Evolutionary conservation across 2,329 filamentous ascomycete species (phyloP), one percentile per base, ranked within the genome.

Genomic region (Phialemoniopsis sp.): DNA sequence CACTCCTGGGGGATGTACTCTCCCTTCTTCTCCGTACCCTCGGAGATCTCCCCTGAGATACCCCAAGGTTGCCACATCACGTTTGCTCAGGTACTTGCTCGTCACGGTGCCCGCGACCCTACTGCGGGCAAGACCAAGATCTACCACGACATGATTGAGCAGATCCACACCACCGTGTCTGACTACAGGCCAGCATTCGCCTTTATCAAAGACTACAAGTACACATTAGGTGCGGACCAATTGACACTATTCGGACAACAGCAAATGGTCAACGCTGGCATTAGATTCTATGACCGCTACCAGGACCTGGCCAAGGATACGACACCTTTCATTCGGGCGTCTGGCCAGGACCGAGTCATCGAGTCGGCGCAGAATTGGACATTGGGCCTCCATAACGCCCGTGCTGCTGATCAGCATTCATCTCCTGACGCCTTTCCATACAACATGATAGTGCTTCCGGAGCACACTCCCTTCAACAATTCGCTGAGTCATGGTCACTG

Each of bases 1-100:
- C 84, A 80, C 48, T 74, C 70, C 40, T 95, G 89, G 88, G 90
- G 89, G 40, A 89, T 91, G 58, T 95, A 95, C 60, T 85, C 88
- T 14, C 87, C 89, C 3, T 94, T 81, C 64, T 95, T 87, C 62
- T 75, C 82, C 1, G 82, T 90, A 0, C 74, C 81, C 7, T 89
- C 85, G 2, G 68, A 77, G 3, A 77, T 88, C 37, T 67, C 78
- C 13, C 51, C 71, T 7, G 67, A 68, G 8, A 65, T 85, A 1
- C 89, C 89, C 0, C 49, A 67, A 1, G 70, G 68, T n/a, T 96
- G 90, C 63, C 66, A 76, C 12, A 66, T 91, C 50, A 91, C 82
- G 3, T 91, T 95, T 60, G 90, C 76, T 2, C 85, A 90, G 53
- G 68, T 90, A 17, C 73, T 96, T 35, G 89, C 88, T 16, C 81